Percentiles rank a stretch among this genome's conserved stretches.
Evolutionary conservation across 2,329 filamentous ascomycete genomes (phyloP).

Genomic region (Achaetomium macrosporum): DNA sequence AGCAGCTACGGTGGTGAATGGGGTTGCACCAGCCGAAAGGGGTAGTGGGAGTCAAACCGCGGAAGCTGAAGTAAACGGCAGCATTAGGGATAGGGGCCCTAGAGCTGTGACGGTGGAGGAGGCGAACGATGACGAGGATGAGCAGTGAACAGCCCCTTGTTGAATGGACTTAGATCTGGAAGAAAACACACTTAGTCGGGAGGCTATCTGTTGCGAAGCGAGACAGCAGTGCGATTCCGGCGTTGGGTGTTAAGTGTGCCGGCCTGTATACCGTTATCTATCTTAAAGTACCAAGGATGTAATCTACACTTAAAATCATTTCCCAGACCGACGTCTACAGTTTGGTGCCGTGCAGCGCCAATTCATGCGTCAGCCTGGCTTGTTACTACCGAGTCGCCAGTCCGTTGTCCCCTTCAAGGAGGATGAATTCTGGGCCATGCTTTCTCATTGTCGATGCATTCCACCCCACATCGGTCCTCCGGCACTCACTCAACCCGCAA

Average conservation of each 20-base stretch:
- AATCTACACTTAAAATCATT: too few species aligned
- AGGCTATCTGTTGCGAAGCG: background rate
- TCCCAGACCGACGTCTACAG: too few species aligned
- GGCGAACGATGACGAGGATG: slow-evolving; percentile 33
- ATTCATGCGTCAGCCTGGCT: too few species aligned
- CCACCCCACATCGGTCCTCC: too few species aligned
- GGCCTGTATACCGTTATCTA: background rate
- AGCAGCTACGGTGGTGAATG: background rate
- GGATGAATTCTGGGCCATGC: too few species aligned
- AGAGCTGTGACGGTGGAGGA: slow-evolving; percentile 42
- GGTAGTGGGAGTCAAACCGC: slow-evolving; percentile 9
- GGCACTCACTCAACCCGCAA: too few species aligned
- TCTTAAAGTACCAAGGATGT: background rate
- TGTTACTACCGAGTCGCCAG: too few species aligned
- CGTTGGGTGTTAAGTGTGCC: background rate
- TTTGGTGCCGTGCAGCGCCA: too few species aligned
- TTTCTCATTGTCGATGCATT: too few species aligned
- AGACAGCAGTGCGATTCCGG: background rate
- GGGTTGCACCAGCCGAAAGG: slow-evolving; percentile 5
- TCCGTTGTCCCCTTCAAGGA: too few species aligned
- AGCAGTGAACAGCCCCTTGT: background rate
- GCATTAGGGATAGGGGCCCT: slow-evolving; percentile 32
- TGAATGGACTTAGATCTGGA: background rate
- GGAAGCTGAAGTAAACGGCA: slow-evolving; percentile 16
- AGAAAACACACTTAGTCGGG: background rate